Percentiles rank a stretch among this genome's conserved stretches.
These are phyloP conservation scores for Lactarius indigo DNA, from an alignment of 768 basidiomycete species.

Conservation along the genomic window DNA sequence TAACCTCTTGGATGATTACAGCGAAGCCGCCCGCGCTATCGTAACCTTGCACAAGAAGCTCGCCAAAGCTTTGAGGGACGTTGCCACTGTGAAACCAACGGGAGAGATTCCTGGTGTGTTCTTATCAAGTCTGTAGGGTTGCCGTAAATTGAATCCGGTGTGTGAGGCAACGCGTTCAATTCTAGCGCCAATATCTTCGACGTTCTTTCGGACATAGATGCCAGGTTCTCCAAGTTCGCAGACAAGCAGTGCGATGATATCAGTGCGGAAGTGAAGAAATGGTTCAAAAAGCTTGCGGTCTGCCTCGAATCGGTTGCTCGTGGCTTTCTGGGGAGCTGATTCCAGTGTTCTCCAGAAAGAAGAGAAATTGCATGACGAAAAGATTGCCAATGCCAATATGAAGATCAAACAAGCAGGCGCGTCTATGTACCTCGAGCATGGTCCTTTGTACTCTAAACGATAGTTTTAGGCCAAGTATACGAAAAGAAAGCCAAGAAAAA, in stretches of 20 bases:
- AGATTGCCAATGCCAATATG: slow-evolving; percentile 59
- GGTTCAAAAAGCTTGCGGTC: slow-evolving; percentile 82
- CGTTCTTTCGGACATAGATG: slow-evolving; percentile 61
- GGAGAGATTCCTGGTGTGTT: slow-evolving; percentile 58
- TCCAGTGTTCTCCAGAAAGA: slow-evolving; percentile 55
- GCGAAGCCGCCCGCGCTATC: slow-evolving; percentile 61
- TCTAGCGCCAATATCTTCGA: slow-evolving; percentile 67
- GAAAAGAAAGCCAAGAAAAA: slow-evolving; percentile 82
- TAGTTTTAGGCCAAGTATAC: slow-evolving; percentile 54
- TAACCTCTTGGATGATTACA: slow-evolving; percentile 67
- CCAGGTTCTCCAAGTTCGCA: slow-evolving; percentile 69
- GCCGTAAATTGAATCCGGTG: slow-evolving; percentile 2
- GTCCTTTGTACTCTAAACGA: not conserved
- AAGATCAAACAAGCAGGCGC: slow-evolving; percentile 76
- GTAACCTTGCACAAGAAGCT: slow-evolving; percentile 71
- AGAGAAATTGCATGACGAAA: slow-evolving; percentile 73
- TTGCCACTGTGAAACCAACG: slow-evolving; percentile 56
- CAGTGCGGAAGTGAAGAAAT: slow-evolving; percentile 71
- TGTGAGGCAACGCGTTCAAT: slow-evolving; percentile 64
- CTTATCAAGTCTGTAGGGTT: not conserved
- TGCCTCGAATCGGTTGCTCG: slow-evolving; percentile 29
- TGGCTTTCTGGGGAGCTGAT: not conserved
- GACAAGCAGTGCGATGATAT: slow-evolving; percentile 70
- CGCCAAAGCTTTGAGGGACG: slow-evolving; percentile 64
- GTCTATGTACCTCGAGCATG: not conserved